These are phyloP conservation scores for Populus ilicifolia DNA, from an alignment of 345 rosid genomes.

Conservation along the genomic window DNA sequence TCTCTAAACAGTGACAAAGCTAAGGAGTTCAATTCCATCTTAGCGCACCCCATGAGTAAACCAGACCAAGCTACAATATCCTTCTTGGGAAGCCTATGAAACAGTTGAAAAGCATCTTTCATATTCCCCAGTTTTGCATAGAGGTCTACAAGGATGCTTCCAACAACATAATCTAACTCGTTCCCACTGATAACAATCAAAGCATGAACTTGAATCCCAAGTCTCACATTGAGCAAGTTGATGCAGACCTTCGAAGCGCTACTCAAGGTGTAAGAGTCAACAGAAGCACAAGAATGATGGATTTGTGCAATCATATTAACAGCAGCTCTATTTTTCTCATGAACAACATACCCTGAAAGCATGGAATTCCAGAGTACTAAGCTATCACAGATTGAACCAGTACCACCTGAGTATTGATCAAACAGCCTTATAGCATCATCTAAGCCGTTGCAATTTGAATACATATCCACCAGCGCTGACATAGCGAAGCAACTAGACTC, in stretches of 20 bases:
- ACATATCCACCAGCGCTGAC: conserved; percentile 69
- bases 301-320: conserved; percentile 39
- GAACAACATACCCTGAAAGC: conserved; percentile 54
- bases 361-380: conserved; percentile 58
- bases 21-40: conserved; percentile 36
- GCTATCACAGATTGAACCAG: conserved; percentile 10
- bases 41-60: conserved; percentile 50
- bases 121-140: conserved; percentile 48
- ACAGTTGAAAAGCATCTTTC: conserved; percentile 35
- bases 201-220: conserved; percentile 65
- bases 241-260: conserved; percentile 57
- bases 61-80: conserved; percentile 65
- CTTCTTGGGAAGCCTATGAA: conserved; percentile 49
- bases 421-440: conserved; percentile 41
- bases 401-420: conserved; percentile 13
- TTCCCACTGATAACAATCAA: conserved; percentile 47
- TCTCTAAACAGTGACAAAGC: conserved; percentile 48
- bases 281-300: conserved; percentile 32
- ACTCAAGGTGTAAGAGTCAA: conserved; percentile 62
- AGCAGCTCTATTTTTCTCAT: conserved; percentile 44
- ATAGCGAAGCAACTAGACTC: conserved; percentile 44
- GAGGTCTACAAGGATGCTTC: conserved; percentile 59
- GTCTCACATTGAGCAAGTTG: conserved; percentile 42
- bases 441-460: conserved; percentile 49
- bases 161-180: conserved; percentile 53